Evolutionary conservation across 1,139 yeast genomes (phyloP).

Genomic region (Debaryomyces fabryi): DNA sequence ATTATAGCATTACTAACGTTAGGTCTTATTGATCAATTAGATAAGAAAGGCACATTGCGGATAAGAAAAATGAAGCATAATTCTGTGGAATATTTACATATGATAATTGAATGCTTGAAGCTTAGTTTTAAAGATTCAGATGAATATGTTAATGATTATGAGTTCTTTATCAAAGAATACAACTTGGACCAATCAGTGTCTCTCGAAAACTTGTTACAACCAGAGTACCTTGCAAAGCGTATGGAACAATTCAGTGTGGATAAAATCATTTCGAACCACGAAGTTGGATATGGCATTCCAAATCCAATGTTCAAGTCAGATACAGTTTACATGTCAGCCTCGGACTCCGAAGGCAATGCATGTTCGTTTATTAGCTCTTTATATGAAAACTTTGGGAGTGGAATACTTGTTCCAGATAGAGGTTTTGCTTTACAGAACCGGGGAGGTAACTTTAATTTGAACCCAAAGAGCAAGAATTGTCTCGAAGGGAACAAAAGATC

Average conservation of each 20-base stretch:
- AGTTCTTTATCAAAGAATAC: conserved; percentile 29
- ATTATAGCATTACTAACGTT: conserved; percentile 69
- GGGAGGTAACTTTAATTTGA: conserved; percentile 73
- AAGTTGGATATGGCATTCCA: conserved; percentile 58
- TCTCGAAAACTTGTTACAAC: conserved; percentile 37
- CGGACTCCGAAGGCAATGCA: conserved; percentile 76
- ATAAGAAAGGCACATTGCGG: conserved; percentile 47
- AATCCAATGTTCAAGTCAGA: conserved; percentile 68
- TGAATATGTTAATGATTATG: conserved; percentile 68
- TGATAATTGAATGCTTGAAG: conserved; percentile 68
- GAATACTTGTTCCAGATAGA: conserved; percentile 63
- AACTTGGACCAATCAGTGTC: conserved; percentile 24
- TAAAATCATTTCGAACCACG: conserved; percentile 44
- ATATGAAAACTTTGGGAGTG: conserved; percentile 72
- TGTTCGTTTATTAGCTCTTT: conserved; percentile 81
- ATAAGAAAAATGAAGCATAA: conserved; percentile 58
- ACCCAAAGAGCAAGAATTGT: conserved; percentile 58
- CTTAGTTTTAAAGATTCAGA: conserved; percentile 78
- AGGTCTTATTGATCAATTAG: conserved; percentile 63
- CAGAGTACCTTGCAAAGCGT: conserved; percentile 51
- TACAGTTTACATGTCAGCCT: conserved; percentile 72
- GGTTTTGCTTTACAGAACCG: conserved; percentile 80
- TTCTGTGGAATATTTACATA: conserved; percentile 70
- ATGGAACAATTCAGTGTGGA: conserved; percentile 47
- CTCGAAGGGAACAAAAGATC: conserved; percentile 74